phyloP scores from a whole-genome alignment of 768 basidiomycete species.

The Baorangia bicolor region DNA sequence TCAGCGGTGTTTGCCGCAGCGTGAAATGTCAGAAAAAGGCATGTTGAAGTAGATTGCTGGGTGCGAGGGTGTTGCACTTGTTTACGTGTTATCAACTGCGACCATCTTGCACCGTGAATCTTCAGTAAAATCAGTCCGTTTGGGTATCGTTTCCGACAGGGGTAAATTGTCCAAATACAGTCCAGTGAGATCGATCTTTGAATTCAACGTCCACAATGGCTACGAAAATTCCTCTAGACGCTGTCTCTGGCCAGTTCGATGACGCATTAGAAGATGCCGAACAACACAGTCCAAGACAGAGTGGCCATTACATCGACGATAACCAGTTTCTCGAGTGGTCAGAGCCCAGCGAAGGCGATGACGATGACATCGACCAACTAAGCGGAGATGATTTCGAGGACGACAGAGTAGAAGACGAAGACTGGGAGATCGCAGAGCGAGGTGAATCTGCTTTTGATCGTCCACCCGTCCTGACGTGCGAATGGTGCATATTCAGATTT shows the following conservation, averaged over 20 bases:
- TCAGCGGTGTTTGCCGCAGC: constrained; percentile 2
- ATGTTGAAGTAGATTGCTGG: constrained; percentile 8
- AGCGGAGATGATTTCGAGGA: constrained; percentile 55
- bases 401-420: constrained; percentile 76
- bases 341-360: constrained; percentile 27
- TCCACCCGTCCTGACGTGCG: not conserved
- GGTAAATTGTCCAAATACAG: constrained; percentile 13
- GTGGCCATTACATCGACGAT: constrained; percentile 48
- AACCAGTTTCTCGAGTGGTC: constrained; percentile 32
- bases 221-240: constrained; percentile 16
- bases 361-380: constrained; percentile 23
- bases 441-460: constrained; percentile 42
- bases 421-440: constrained; percentile 85
- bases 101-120: not conserved
- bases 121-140: not conserved
- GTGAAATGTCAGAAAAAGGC: not conserved
- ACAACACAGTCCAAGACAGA: constrained; percentile 20
- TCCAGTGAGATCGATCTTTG: not conserved
- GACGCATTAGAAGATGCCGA: constrained; percentile 46
- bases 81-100: constrained; percentile 10
- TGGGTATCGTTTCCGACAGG: constrained; percentile 3
- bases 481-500: constrained; percentile 62
- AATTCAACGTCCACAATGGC: constrained; percentile 18
- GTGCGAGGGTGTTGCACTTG: constrained; percentile 19
- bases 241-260: constrained; percentile 60